Percentiles rank a stretch among this genome's conserved stretches.
Conservation (phyloP, 768 basidiomycete genomes). For the Tephrocybe sp. region DNA sequence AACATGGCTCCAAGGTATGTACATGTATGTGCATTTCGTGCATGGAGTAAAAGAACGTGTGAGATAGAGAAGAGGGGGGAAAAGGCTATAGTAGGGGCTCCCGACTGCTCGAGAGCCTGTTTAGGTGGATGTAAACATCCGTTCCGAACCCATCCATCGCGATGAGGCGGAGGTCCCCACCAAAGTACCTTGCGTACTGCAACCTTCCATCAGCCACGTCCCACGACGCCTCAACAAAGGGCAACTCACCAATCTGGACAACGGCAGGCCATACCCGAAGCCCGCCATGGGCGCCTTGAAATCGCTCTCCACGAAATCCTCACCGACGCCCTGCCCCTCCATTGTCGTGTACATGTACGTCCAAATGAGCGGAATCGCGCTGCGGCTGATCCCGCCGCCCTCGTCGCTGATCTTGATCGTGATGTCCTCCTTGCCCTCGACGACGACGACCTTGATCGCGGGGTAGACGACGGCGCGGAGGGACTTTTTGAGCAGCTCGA, state of each 20-base stretch:
- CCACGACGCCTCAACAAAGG: no score
- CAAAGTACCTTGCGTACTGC: constrained; percentile 94
- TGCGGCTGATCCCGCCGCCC: constrained; percentile 89
- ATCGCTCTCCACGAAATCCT: constrained; percentile 81
- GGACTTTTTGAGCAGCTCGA: constrained; percentile 97
- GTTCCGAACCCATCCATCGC: constrained; percentile 99
- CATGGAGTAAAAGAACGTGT: no score
- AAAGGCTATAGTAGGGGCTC: constrained; percentile 69
- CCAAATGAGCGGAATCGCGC: constrained; percentile 94
- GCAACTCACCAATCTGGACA: constrained; percentile 78
- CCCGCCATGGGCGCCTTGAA: constrained; percentile 99
- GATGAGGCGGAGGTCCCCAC: constrained; percentile 89
- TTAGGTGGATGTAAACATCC: constrained; percentile 91
- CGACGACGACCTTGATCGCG: constrained; percentile 91
- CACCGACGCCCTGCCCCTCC: constrained; percentile 70
- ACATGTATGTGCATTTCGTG: no score
- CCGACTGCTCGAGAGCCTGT: constrained; percentile 77
- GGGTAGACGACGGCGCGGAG: constrained; percentile 94
- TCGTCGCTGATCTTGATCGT: constrained; percentile 99
- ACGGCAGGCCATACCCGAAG: constrained; percentile 90
- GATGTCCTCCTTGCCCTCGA: constrained; percentile 97
- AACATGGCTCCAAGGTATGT: no score
- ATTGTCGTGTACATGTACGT: constrained; percentile 97
- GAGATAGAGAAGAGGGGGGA: no score
- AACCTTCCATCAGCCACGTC: not conserved